Evolutionary conservation across 495 filamentous ascomycete species (phyloP), one percentile per base, ranked within the genome.

Genomic region (Patellaria atrata): DNA sequence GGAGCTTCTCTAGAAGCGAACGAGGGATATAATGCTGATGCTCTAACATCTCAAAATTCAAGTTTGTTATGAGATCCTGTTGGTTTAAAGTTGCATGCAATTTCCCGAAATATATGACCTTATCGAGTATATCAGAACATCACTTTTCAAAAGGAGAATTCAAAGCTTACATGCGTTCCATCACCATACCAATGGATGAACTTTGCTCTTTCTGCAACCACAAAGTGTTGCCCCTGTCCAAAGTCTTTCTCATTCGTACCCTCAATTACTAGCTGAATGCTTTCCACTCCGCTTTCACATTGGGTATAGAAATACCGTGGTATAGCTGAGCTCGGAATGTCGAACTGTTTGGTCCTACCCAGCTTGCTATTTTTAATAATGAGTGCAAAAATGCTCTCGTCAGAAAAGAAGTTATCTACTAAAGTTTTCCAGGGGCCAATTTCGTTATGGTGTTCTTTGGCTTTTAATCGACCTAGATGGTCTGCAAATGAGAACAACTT

Each of bases 281-380:
- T 73, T 30, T 65, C 69, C 23, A 92, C 73, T 4, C 82, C 82
- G 36, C 79, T 86, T n/a, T 77, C 73, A 45, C 81, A 91, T 43
- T 86, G 77, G 0, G 77, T 82, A 31, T 74, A 61, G 52, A 87
- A 91, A 45, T 81, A 92, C 30, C 82, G 73, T 11, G 85, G 67
- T 13, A 94, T 56, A 1, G 77, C 74, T 5, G 80, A 67, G 20
- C 71, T 76, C 2, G 73, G 65, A 27, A 94, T 79, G 44, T 87
- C 82, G 38, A 78, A 89, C 33, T 77, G 70, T 54, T 89, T 92
- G 3, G 33, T 12, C 15, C 43, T 21, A 57, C 59, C n/a, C n/a
- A 9, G 56, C 50, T 14, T 60, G 58, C 12, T 64, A 57, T 18
- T 25, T 63, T 56, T 42, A 52, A 66, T n/a, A 82, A 60, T 13